phyloP scores from a whole-genome alignment of 441 rosid genomes.

The Omphalea diandra region DNA sequence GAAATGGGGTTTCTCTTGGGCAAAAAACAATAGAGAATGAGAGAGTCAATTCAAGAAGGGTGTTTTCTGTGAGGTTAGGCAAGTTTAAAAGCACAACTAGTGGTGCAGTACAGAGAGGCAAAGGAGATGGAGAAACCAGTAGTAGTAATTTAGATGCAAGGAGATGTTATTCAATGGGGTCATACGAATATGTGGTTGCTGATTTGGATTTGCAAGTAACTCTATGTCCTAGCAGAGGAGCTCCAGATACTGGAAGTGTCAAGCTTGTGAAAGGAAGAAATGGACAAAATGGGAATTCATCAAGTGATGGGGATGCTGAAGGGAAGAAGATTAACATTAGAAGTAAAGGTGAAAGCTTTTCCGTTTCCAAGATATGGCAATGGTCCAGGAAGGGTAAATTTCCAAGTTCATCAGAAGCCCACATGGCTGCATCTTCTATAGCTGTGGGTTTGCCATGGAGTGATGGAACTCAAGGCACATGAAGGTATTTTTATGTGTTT shows the following conservation, averaged over 20 bases:
- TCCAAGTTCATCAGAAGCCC: slow-evolving; percentile 43
- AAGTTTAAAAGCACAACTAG: slow-evolving; percentile 46
- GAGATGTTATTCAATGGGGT: slow-evolving; percentile 78
- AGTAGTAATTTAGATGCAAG: slow-evolving; percentile 46
- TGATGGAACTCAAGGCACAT: slow-evolving; percentile 42
- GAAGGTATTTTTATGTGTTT: slow-evolving; percentile 31
- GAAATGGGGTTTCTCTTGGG: slow-evolving; percentile 25
- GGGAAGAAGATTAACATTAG: slow-evolving; percentile 46
- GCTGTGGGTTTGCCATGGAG: slow-evolving; percentile 40
- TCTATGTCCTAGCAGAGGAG: slow-evolving; percentile 33
- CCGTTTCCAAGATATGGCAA: slow-evolving; percentile 67
- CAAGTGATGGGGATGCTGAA: slow-evolving; percentile 41
- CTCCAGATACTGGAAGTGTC: slow-evolving; percentile 30
- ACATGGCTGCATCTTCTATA: slow-evolving; percentile 34
- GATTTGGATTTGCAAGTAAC: slow-evolving; percentile 64
- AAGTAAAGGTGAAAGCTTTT: slow-evolving; percentile 52
- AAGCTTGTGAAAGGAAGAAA: slow-evolving; percentile 44
- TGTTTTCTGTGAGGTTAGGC: slow-evolving; percentile 61
- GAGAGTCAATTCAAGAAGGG: slow-evolving; percentile 53
- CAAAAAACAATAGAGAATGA: slow-evolving; percentile 56
- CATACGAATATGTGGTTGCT: slow-evolving; percentile 60
- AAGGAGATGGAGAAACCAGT: slow-evolving; percentile 40
- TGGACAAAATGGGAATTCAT: slow-evolving; percentile 39
- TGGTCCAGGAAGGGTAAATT: slow-evolving; percentile 54
- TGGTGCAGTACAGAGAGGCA: slow-evolving; percentile 27